Percentiles rank a stretch among this genome's conserved stretches.
Evolutionary conservation across 352 stramenopile genomes (phyloP).

Genomic region (Pythium graminicola): DNA sequence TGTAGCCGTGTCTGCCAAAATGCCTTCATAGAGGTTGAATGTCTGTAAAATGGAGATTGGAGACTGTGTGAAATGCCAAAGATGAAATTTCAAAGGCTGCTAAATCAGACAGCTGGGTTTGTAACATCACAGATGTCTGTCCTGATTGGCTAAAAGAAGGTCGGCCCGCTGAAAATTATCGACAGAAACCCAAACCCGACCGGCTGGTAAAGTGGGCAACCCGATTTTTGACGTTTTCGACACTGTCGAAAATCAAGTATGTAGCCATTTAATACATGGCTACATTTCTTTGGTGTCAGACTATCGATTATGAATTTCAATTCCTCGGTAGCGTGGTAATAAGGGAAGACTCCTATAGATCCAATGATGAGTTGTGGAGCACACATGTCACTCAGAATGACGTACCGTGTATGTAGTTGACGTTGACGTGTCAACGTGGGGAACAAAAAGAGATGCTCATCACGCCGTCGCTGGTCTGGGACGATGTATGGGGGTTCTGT

Average conservation of each 20-base stretch:
- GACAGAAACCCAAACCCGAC: slow-evolving; percentile 5
- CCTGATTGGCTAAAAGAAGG: slow-evolving; percentile 10
- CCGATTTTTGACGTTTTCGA: slow-evolving; percentile 11
- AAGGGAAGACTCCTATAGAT: slow-evolving; percentile 19
- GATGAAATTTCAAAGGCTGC: background rate
- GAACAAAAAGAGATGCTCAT: slow-evolving; percentile 26
- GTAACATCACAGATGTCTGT: slow-evolving; percentile 3
- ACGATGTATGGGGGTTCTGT: too few species aligned
- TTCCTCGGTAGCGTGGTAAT: slow-evolving; percentile 14
- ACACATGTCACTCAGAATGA: background rate
- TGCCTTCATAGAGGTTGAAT: background rate
- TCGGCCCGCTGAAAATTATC: background rate
- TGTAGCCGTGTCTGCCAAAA: background rate
- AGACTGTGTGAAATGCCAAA: background rate
- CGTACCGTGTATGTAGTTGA: slow-evolving; percentile 27
- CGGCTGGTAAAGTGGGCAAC: background rate
- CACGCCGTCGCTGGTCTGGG: background rate
- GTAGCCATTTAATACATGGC: slow-evolving; percentile 6
- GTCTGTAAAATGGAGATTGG: background rate
- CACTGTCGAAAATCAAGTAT: background rate
- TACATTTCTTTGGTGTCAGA: background rate
- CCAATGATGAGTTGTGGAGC: background rate
- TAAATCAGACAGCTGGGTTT: background rate
- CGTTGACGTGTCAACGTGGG: slow-evolving; percentile 31
- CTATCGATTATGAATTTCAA: slow-evolving; percentile 9